A percentile compares a stretch with the other conserved stretches of the same genome.
Evolutionary conservation across 495 filamentous ascomycete species (phyloP).

Genomic region (Penicillium maclennaniae): DNA sequence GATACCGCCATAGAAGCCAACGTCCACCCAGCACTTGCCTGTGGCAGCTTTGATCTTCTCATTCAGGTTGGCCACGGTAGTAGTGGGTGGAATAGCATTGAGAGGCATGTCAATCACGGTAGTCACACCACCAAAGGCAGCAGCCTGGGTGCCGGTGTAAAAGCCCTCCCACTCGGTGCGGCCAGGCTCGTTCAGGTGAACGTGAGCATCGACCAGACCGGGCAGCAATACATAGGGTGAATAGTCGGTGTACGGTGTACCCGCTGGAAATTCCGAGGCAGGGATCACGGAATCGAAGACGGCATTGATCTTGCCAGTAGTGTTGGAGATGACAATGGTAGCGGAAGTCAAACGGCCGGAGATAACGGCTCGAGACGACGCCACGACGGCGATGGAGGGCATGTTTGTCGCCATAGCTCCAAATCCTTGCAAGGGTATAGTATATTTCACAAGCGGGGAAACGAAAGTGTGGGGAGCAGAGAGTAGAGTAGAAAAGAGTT

Average conservation of each 20-base stretch:
- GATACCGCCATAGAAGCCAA: slow-evolving; percentile 95
- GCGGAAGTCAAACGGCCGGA: slow-evolving; percentile 64
- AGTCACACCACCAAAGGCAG: slow-evolving; percentile 95
- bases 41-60: slow-evolving; percentile 82
- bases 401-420: slow-evolving; percentile 32
- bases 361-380: slow-evolving; percentile 75
- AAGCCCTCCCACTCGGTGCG: slow-evolving; percentile 99
- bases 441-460: background rate
- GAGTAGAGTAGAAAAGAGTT: background rate
- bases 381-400: slow-evolving; percentile 63
- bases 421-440: background rate
- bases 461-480: background rate
- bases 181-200: slow-evolving; percentile 96
- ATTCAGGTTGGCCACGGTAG: slow-evolving; percentile 74
- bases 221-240: slow-evolving; percentile 85
- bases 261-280: slow-evolving; percentile 63
- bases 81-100: slow-evolving; percentile 96
- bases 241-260: slow-evolving; percentile 75
- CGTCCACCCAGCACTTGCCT: slow-evolving; percentile 96
- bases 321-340: slow-evolving; percentile 74
- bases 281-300: slow-evolving; percentile 72
- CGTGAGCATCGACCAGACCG: slow-evolving; percentile 93
- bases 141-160: slow-evolving; percentile 86
- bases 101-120: slow-evolving; percentile 98
- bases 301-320: slow-evolving; percentile 79